These are phyloP conservation scores for Astragalus membranaceus DNA, from an alignment of 306 rosid genomes.

Conservation along the genomic window DNA sequence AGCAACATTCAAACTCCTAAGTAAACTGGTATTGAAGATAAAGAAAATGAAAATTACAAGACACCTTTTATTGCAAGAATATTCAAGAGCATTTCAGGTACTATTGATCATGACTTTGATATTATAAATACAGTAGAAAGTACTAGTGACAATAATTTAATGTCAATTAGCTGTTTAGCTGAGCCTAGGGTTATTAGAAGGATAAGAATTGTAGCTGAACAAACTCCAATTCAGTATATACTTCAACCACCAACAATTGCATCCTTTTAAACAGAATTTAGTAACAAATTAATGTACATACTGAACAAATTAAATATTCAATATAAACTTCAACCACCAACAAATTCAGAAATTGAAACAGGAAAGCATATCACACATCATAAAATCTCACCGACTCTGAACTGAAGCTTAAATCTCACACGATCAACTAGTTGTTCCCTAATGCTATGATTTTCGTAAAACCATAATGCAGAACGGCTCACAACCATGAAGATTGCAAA, in stretches of 20 bases:
- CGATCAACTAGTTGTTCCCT: no score
- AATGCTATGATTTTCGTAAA: no score
- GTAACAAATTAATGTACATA: no score
- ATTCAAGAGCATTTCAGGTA: slow-evolving; percentile 46
- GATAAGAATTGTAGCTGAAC: slow-evolving; percentile 70
- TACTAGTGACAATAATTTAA: slow-evolving; percentile 31
- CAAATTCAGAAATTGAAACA: no score
- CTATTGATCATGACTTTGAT: slow-evolving; percentile 35
- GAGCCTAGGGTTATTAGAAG: slow-evolving; percentile 72
- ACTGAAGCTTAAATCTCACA: no score
- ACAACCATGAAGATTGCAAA: no score
- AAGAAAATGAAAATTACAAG: slow-evolving; percentile 77
- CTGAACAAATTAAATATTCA: no score
- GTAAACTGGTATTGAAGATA: slow-evolving; percentile 82
- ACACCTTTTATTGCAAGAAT: slow-evolving; percentile 62
- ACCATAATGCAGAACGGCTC: no score
- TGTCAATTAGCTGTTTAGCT: slow-evolving; percentile 77
- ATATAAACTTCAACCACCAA: no score
- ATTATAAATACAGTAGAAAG: slow-evolving; percentile 22
- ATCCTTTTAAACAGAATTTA: no score
- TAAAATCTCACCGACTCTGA: no score
- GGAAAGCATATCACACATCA: no score
- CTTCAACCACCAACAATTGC: slow-evolving; percentile 90
- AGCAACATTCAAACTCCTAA: slow-evolving; percentile 65
- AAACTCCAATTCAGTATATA: slow-evolving; percentile 70